Evolutionary conservation across 2,329 filamentous ascomycete species (phyloP).

Genomic region (Penicillium digitatum): DNA sequence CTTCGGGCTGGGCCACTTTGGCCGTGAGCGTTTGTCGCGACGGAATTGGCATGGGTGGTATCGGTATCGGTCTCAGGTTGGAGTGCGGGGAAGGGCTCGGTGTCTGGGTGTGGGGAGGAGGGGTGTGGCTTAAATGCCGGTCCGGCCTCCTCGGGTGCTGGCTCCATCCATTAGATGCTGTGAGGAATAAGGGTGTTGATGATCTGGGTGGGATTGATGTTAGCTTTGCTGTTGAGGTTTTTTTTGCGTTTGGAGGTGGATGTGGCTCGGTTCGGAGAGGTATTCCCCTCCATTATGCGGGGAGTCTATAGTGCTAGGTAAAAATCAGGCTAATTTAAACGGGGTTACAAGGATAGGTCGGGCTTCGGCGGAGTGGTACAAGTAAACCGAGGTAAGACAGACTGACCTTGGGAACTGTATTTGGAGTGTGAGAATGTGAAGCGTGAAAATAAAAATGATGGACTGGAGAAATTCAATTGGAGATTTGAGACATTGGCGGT

Average conservation of each 20-base stretch:
- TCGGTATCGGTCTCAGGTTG: neutral
- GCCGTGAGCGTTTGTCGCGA: neutral
- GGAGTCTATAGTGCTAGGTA: neutral
- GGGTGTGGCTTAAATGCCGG: conserved; percentile 28
- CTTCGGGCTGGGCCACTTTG: conserved; percentile 14
- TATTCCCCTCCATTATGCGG: neutral
- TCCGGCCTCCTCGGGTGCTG: conserved; percentile 38
- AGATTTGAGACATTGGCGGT: conserved; percentile 1
- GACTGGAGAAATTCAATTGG: neutral
- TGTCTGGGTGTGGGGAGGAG: conserved; percentile 15
- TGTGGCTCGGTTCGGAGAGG: neutral
- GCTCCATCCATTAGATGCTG: conserved; percentile 42
- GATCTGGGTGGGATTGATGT: neutral
- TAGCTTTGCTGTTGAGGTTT: neutral
- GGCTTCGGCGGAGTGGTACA: neutral
- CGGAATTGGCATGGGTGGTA: neutral
- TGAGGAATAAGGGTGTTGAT: neutral
- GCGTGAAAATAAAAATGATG: neutral
- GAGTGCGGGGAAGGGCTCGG: conserved; percentile 7
- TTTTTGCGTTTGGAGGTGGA: neutral
- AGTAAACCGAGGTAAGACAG: neutral
- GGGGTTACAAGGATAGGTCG: neutral
- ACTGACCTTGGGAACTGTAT: conserved; percentile 3
- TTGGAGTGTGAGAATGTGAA: neutral
- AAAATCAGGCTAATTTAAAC: neutral